Conservation (phyloP, 2,329 filamentous ascomycete species). For the Dothideomycetes sp. region DNA sequence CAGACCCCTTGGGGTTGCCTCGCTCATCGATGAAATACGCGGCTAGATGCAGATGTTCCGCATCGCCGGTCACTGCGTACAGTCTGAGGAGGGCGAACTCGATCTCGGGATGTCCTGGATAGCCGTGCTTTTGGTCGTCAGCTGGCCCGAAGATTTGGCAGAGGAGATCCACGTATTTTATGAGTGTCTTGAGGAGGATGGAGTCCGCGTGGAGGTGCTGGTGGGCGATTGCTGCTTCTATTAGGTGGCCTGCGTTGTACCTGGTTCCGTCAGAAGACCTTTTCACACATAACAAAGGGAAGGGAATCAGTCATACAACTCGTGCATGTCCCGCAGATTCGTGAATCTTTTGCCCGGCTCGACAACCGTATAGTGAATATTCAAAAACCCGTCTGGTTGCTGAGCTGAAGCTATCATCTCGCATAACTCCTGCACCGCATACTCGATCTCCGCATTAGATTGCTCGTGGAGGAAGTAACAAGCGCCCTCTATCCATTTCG, state of each 20-base stretch:
- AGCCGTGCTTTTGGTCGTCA: constrained; percentile 42
- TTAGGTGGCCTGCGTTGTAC: constrained; percentile 51
- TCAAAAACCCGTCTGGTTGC: constrained; percentile 50
- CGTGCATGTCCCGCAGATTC: constrained; percentile 51
- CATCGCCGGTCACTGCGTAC: constrained; percentile 28
- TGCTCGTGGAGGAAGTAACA: constrained; percentile 42
- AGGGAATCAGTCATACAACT: constrained; percentile 34
- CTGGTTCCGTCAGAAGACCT: constrained; percentile 21
- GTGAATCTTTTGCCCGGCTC: constrained; percentile 45
- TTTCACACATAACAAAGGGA: neutral
- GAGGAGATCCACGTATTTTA: constrained; percentile 45
- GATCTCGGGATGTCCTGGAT: constrained; percentile 50
- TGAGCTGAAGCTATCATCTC: constrained; percentile 47
- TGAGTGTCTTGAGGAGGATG: constrained; percentile 39
- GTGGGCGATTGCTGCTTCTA: constrained; percentile 50
- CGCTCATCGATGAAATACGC: constrained; percentile 48
- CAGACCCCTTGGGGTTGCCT: constrained; percentile 40
- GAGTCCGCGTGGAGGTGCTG: constrained; percentile 41
- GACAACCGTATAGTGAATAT: constrained; percentile 51
- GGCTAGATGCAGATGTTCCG: constrained; percentile 36
- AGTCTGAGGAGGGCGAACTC: constrained; percentile 39
- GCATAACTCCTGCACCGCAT: constrained; percentile 45
- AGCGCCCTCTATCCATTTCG: constrained; percentile 53
- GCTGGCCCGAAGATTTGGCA: constrained; percentile 40
- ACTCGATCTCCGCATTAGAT: constrained; percentile 35